These are phyloP conservation scores for Spathaspora girioi DNA, from an alignment of 805 yeast species.

Conservation along the genomic window DNA sequence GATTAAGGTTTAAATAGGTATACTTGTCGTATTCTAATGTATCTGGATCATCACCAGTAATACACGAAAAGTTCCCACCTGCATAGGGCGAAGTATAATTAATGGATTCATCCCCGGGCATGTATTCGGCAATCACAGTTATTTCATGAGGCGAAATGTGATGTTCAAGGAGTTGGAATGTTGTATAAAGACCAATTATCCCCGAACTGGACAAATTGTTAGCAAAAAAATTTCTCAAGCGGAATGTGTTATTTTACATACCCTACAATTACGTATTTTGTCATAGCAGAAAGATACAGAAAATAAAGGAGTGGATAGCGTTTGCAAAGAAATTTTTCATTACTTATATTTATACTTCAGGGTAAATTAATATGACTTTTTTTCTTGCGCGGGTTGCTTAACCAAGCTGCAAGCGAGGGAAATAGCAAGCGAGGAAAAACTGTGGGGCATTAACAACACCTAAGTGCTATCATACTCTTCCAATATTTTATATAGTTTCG, in stretches of 20 bases:
- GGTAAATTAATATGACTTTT: neutral
- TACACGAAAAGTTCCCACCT: constrained; percentile 38
- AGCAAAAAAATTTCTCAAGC: neutral
- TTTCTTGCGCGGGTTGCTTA: neutral
- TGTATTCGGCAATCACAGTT: constrained; percentile 57
- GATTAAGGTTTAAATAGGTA: constrained; percentile 49
- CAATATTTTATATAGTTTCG: constrained; percentile 27
- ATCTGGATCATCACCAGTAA: constrained; percentile 51
- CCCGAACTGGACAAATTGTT: constrained; percentile 45
- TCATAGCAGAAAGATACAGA: constrained; percentile 2
- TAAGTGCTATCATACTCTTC: constrained; percentile 17
- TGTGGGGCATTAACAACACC: neutral
- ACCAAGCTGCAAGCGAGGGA: neutral
- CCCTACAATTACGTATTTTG: constrained; percentile 27
- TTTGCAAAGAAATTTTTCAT: neutral
- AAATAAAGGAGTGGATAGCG: neutral
- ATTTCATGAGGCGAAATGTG: constrained; percentile 41
- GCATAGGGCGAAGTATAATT: constrained; percentile 83
- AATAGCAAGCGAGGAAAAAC: neutral
- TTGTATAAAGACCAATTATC: constrained; percentile 64
- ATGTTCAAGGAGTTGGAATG: constrained; percentile 43
- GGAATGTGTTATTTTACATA: constrained; percentile 13
- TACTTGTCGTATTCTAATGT: constrained; percentile 48
- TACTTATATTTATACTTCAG: neutral
- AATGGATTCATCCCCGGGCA: constrained; percentile 77